phyloP scores from a whole-genome alignment of 2,329 filamentous ascomycete genomes.

The Calonectria pseudoturangicola region DNA sequence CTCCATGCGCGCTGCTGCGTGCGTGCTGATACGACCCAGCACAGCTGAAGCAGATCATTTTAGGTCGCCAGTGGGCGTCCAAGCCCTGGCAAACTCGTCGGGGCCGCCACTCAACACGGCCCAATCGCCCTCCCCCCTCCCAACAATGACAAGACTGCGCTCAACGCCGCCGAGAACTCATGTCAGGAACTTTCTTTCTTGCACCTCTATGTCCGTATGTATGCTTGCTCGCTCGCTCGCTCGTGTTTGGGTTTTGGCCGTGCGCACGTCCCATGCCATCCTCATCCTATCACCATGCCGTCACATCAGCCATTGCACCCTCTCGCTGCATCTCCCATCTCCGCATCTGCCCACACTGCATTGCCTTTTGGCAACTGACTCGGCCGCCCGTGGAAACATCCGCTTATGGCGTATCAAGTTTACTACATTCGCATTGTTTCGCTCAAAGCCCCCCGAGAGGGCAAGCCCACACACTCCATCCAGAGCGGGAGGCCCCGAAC shows the following conservation, averaged over 20 bases:
- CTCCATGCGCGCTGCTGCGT: conserved; percentile 12
- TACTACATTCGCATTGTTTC: conserved; percentile 11
- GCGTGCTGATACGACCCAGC: conserved; percentile 33
- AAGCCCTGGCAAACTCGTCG: conserved; percentile 30
- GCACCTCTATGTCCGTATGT: neutral
- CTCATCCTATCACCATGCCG: conserved; percentile 23
- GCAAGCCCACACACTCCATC: conserved; percentile 22
- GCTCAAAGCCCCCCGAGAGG: neutral
- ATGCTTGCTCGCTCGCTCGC: neutral
- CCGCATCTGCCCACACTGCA: conserved; percentile 18
- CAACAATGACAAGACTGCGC: conserved; percentile 31
- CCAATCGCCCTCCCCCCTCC: conserved; percentile 32
- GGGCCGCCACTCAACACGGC: conserved; percentile 37
- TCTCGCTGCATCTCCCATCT: conserved; percentile 29
- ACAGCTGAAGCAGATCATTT: conserved; percentile 36
- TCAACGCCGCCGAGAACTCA: conserved; percentile 27
- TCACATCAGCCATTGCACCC: conserved; percentile 34
- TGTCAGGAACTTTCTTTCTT: conserved; percentile 26
- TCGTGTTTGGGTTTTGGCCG: conserved; percentile 31
- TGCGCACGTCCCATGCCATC: conserved; percentile 23
- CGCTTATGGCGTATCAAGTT: conserved; percentile 24
- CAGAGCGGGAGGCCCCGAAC: conserved; percentile 35
- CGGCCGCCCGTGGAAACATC: conserved; percentile 28
- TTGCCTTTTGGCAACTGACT: conserved; percentile 18
- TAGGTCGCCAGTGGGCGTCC: conserved; percentile 18